Conservation (phyloP, 768 basidiomycete genomes). For the Mycena floridula region DNA sequence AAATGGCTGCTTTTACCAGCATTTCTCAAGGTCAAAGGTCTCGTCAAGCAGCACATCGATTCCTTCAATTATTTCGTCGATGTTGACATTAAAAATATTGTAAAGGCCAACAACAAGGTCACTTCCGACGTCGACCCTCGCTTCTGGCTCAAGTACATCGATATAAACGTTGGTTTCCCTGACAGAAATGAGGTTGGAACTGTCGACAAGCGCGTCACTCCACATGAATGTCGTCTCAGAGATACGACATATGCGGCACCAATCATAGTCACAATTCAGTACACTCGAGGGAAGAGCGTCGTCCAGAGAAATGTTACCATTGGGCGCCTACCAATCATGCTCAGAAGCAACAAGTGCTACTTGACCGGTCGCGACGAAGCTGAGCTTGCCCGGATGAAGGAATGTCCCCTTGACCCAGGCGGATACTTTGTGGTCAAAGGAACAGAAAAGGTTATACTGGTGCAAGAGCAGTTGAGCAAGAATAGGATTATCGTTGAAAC, state of each 20-base stretch:
- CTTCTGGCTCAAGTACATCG: conserved; percentile 94
- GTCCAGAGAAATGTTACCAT: conserved; percentile 85
- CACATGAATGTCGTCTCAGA: conserved; percentile 94
- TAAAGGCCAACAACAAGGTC: conserved; percentile 88
- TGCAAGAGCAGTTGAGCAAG: conserved; percentile 98
- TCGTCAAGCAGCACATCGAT: conserved; percentile 98
- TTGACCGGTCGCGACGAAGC: conserved; percentile 71
- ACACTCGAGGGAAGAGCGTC: conserved; percentile 86
- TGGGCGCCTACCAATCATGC: conserved; percentile 93
- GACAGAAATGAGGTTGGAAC: conserved; percentile 80
- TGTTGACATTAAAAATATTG: conserved; percentile 94
- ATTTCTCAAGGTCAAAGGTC: conserved; percentile 94
- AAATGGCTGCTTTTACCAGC: conserved; percentile 98
- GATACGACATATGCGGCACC: conserved; percentile 94
- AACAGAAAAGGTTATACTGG: conserved; percentile 98
- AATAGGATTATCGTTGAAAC: conserved; percentile 98
- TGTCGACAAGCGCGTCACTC: conserved; percentile 80
- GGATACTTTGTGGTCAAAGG: conserved; percentile 99
- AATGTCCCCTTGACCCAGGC: conserved; percentile 98
- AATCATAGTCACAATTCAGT: conserved; percentile 90
- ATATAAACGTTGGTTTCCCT: conserved; percentile 91
- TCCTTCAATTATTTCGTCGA: conserved; percentile 99
- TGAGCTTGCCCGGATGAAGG: conserved; percentile 89
- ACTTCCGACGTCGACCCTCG: conserved; percentile 95
- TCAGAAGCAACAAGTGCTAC: conserved; percentile 92